Base-by-base conservation (phyloP, 495 filamentous ascomycete genomes). In the Penicillium tannophilum region DNA sequence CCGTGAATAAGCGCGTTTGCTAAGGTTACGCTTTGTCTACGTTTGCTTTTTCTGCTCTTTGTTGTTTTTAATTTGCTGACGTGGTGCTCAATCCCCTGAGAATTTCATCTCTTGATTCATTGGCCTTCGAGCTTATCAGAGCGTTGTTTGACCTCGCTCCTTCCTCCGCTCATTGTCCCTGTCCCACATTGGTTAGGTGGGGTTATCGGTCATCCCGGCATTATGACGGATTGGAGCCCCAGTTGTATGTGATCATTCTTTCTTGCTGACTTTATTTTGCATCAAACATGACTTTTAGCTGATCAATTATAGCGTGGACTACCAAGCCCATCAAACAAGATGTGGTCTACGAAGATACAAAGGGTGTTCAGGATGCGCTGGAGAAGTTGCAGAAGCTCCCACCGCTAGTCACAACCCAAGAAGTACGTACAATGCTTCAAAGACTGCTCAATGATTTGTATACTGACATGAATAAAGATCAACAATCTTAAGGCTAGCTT, bases 301-400 rank as follows among this genome's bases (percentile, higher is more conserved):
- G 10, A 5, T 48, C 53, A 53, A 16, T n/a, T 45, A 3, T 35
- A 77, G 92, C 94, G 33, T 98, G 94, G 94, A 84, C 85, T 44
- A 82, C 85, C 14, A 96, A 96, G 67, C 92, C 94, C 10, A 93
- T 96, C 74, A 92, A 93, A 69, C 94, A 98, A 74, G 86, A 86
- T 61, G 92, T 96, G 41, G 75, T 84, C 48, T 98, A 98, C 63
- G 80, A 86, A 14, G 87, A 97, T 74, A 72, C 72, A 9, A 65
- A 78, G 5, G 84, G 81, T 8, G 80, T 96, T 20, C 73, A 84
- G 52, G 83, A 82, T 28, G 83, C 91, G 14, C 71, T 92, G 1
- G 64, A 73, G 1, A 90, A 96, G 74, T 81, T 98, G 45, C 76
- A 86, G 58, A 82, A 81, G 50, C 80, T 97, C 6, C 94, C 94